Evolutionary conservation across 1,284 basidiomycete species (phyloP).

Genomic region (Ustilago tritici): DNA sequence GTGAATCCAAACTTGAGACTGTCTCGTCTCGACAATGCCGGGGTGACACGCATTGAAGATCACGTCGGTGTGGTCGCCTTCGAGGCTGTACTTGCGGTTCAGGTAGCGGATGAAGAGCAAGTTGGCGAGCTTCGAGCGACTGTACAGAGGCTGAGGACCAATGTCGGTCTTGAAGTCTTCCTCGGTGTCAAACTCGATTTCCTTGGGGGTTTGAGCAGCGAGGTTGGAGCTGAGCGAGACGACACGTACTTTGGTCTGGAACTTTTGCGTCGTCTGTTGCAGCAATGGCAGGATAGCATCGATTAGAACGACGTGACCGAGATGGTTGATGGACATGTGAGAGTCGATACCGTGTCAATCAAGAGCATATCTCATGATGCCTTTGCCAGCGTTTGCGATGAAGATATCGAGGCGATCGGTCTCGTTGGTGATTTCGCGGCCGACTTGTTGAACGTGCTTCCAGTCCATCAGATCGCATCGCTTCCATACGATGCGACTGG

Average conservation of each 20-base stretch:
- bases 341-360: constrained; percentile 39
- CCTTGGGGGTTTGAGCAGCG: constrained; percentile 25
- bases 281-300: constrained; percentile 26
- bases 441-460: constrained; percentile 29
- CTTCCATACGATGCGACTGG: constrained; percentile 23
- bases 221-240: constrained; percentile 38
- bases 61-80: constrained; percentile 16
- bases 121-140: constrained; percentile 30
- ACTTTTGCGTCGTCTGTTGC: constrained; percentile 18
- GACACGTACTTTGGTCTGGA: constrained; percentile 20
- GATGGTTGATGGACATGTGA: constrained; percentile 41
- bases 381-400: constrained; percentile 37
- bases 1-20: constrained; percentile 36
- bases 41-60: constrained; percentile 40
- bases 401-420: constrained; percentile 31
- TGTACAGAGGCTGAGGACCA: constrained; percentile 23
- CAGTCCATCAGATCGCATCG: constrained; percentile 37
- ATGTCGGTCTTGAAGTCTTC: constrained; percentile 28
- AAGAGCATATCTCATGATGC: constrained; percentile 30
- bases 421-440: constrained; percentile 26
- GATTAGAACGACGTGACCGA: constrained; percentile 32
- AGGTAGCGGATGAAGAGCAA: constrained; percentile 30
- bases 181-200: constrained; percentile 13
- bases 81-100: constrained; percentile 18
- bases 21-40: constrained; percentile 31